Evolutionary conservation across 2,329 filamentous ascomycete genomes (phyloP).

Genomic region (Zasmidium cellare): DNA sequence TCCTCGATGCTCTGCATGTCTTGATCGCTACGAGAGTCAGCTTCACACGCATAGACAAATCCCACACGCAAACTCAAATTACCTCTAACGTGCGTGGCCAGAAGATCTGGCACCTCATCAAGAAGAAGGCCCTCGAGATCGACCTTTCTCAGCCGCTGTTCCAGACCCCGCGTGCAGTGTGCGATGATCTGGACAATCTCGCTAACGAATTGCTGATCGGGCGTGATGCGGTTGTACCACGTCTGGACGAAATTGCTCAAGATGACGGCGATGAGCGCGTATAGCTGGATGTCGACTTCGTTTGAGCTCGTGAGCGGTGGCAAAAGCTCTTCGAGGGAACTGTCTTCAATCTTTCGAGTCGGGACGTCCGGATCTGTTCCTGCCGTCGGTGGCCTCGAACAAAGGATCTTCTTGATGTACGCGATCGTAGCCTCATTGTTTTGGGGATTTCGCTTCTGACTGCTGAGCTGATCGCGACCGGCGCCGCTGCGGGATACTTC

Average conservation of each 20-base stretch:
- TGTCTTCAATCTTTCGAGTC: slow-evolving; percentile 38
- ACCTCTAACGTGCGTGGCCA: slow-evolving; percentile 82
- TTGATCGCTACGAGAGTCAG: slow-evolving; percentile 27
- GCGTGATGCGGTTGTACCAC: slow-evolving; percentile 92
- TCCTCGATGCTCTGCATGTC: slow-evolving; percentile 14
- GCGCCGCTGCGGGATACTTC: neutral
- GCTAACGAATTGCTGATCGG: slow-evolving; percentile 82
- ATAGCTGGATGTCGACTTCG: slow-evolving; percentile 89
- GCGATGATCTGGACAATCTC: slow-evolving; percentile 90
- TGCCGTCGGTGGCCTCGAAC: slow-evolving; percentile 15
- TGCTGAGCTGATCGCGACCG: neutral
- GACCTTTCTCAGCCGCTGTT: slow-evolving; percentile 78
- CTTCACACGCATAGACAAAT: neutral
- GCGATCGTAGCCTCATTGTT: slow-evolving; percentile 74
- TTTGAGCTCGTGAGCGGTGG: slow-evolving; percentile 93
- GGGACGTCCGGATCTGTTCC: slow-evolving; percentile 3
- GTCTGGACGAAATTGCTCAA: slow-evolving; percentile 85
- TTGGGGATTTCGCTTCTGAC: neutral
- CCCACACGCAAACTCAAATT: too few species aligned
- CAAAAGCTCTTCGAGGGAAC: slow-evolving; percentile 76
- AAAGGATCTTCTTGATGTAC: slow-evolving; percentile 53
- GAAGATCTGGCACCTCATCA: slow-evolving; percentile 80
- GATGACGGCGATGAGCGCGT: slow-evolving; percentile 86
- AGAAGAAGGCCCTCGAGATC: slow-evolving; percentile 81
- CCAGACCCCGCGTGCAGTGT: slow-evolving; percentile 83